These are phyloP conservation scores for Plicaturopsis crispa DNA, from an alignment of 768 basidiomycete species.

Conservation along the genomic window DNA sequence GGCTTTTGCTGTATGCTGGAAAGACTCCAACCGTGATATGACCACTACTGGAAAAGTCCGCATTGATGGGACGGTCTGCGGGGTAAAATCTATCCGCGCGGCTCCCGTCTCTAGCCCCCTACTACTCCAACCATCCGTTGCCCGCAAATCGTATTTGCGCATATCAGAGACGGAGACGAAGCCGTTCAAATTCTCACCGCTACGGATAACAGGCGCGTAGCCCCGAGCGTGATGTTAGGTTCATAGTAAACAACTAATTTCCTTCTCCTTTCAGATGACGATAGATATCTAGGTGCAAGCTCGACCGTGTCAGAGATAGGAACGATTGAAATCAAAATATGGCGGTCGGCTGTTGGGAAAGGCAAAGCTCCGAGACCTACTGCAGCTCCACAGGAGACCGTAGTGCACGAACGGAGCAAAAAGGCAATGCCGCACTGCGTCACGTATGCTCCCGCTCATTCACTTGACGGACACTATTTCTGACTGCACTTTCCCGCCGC, in stretches of 20 bases:
- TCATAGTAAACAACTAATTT: constrained; percentile 1
- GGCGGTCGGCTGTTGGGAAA: constrained; percentile 20
- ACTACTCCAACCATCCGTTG: no score
- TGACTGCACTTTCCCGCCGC: no score
- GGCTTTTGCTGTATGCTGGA: constrained; percentile 19
- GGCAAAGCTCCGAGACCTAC: no score
- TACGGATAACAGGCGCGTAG: constrained; percentile 14
- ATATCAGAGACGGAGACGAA: constrained; percentile 22
- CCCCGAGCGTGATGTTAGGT: not conserved
- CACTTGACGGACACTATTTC: no score
- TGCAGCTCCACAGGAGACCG: no score
- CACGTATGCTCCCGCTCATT: no score
- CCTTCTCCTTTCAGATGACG: constrained; percentile 12
- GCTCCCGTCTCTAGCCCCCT: constrained; percentile 1
- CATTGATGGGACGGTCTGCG: constrained; percentile 17
- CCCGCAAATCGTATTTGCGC: constrained; percentile 18
- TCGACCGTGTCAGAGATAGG: constrained; percentile 17
- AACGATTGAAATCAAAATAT: constrained; percentile 24
- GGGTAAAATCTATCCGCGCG: constrained; percentile 16
- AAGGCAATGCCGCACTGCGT: constrained; percentile 27
- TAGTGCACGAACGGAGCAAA: constrained; percentile 26
- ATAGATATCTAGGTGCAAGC: constrained; percentile 14
- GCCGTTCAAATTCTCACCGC: constrained; percentile 22
- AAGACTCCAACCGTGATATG: constrained; percentile 9
- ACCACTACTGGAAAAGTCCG: constrained; percentile 12